These are phyloP conservation scores for Suillus bovinus DNA, from an alignment of 768 basidiomycete genomes.

Conservation along the genomic window DNA sequence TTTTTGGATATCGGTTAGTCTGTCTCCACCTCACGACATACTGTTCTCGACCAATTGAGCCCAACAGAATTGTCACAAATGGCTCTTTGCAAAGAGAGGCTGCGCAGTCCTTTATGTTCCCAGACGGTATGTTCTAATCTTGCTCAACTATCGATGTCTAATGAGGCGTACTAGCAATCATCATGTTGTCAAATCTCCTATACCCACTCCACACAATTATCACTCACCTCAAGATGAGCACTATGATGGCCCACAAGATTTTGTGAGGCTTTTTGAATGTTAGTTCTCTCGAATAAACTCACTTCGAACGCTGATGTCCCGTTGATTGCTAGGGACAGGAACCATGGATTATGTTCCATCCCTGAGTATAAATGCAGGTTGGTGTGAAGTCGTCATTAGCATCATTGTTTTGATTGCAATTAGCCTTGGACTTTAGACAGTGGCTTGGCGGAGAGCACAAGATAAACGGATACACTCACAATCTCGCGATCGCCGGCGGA, in stretches of 20 bases:
- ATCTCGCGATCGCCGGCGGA: slow-evolving; percentile 69
- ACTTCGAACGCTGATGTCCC: background rate
- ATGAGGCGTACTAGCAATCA: slow-evolving; percentile 51
- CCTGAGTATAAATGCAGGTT: slow-evolving; percentile 57
- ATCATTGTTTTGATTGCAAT: slow-evolving; percentile 8
- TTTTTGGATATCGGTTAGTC: slow-evolving; percentile 73
- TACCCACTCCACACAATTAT: slow-evolving; percentile 59
- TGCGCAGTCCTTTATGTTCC: slow-evolving; percentile 78
- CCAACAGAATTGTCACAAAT: slow-evolving; percentile 82
- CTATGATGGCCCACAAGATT: slow-evolving; percentile 33
- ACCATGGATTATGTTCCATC: slow-evolving; percentile 57
- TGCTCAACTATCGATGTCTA: background rate
- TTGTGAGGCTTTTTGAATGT: slow-evolving; percentile 53
- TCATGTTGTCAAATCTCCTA: slow-evolving; percentile 55
- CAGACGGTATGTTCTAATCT: slow-evolving; percentile 37
- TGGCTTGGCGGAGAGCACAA: slow-evolving; percentile 74
- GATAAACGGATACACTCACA: slow-evolving; percentile 71
- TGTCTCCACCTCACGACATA: background rate
- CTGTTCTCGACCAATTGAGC: background rate
- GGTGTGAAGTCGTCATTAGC: slow-evolving; percentile 10
- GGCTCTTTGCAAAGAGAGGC: slow-evolving; percentile 72
- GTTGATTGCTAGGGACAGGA: slow-evolving; percentile 52
- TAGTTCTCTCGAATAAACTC: background rate
- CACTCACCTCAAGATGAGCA: slow-evolving; percentile 44
- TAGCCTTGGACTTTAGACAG: slow-evolving; percentile 72